These are phyloP conservation scores for Acanthamoeba sp. DNA, from an alignment of 208 protist genomes.

Conservation along the genomic window DNA sequence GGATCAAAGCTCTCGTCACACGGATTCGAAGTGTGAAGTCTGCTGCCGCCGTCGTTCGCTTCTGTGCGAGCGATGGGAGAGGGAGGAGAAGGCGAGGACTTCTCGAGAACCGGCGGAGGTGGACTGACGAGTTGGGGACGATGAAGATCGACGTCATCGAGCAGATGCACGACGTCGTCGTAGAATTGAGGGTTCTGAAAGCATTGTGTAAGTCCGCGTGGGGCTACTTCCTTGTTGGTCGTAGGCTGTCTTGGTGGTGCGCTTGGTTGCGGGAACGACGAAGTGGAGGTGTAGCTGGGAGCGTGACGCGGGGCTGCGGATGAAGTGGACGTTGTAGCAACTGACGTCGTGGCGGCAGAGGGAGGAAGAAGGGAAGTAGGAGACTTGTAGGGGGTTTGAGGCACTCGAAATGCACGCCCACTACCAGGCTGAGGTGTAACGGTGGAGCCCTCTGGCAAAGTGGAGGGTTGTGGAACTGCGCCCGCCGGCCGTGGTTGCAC, in stretches of 20 bases:
- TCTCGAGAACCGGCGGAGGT: not conserved
- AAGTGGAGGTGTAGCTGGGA: not conserved
- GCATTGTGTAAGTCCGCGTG: not conserved
- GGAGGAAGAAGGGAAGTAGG: not conserved
- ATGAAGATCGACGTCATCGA: not conserved
- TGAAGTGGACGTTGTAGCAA: not conserved
- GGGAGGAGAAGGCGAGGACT: not conserved
- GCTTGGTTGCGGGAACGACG: not conserved
- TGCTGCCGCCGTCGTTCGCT: not conserved
- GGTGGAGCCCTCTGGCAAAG: not conserved
- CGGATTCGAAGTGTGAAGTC: not conserved
- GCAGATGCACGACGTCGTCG: constrained; percentile 34
- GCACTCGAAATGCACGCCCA: constrained; percentile 9
- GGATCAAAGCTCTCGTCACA: constrained; percentile 24
- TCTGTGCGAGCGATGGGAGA: not conserved
- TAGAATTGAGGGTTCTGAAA: constrained; percentile 44
- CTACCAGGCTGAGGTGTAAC: not conserved
- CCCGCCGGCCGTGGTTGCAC: not conserved
- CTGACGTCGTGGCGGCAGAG: not conserved
- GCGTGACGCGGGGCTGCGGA: too few species aligned
- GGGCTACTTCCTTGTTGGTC: not conserved
- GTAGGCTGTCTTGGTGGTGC: not conserved
- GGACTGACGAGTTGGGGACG: not conserved
- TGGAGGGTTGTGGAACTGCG: not conserved
- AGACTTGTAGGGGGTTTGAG: constrained; percentile 3